A percentile compares a stretch with the other conserved stretches of the same genome.
Conservation (phyloP, 257 asterid species). For the Fraxinus excelsior region DNA sequence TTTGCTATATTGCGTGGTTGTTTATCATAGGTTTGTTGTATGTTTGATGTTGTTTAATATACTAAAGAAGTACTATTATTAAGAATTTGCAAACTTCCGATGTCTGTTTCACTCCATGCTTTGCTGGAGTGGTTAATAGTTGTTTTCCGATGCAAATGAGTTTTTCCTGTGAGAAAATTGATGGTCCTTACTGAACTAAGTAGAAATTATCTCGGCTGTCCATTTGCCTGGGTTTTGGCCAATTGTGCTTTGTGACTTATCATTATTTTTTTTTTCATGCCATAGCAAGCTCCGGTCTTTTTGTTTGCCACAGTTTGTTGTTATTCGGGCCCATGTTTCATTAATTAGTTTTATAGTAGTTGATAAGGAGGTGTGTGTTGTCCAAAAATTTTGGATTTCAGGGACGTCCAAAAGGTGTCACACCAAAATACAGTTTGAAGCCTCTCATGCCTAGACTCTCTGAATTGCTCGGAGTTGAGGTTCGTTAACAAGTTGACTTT, state of each 20-base stretch:
- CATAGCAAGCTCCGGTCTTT: background rate
- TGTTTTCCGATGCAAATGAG: too few species aligned
- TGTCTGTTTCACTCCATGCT: background rate
- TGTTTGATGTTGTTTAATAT: background rate
- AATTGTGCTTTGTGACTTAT: too few species aligned
- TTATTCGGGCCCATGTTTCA: background rate
- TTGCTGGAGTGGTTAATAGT: background rate
- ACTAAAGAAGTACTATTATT: background rate
- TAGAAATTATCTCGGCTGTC: background rate
- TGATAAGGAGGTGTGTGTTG: background rate
- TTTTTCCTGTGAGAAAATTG: too few species aligned
- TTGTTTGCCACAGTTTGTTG: background rate
- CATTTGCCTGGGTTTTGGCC: background rate
- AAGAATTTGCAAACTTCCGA: background rate
- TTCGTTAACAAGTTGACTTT: slow-evolving; percentile 17
- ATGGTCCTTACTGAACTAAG: too few species aligned
- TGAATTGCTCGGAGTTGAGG: slow-evolving; percentile 79
- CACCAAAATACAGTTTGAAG: slow-evolving; percentile 95
- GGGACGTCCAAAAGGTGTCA: slow-evolving; percentile 95
- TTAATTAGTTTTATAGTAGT: background rate
- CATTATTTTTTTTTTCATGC: too few species aligned
- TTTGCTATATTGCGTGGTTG: background rate
- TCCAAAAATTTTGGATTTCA: slow-evolving; percentile 30
- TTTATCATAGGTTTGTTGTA: background rate
- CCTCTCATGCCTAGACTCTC: slow-evolving; percentile 86